Conservation (phyloP, 768 basidiomycete genomes). For the Lactarius psammicola region DNA sequence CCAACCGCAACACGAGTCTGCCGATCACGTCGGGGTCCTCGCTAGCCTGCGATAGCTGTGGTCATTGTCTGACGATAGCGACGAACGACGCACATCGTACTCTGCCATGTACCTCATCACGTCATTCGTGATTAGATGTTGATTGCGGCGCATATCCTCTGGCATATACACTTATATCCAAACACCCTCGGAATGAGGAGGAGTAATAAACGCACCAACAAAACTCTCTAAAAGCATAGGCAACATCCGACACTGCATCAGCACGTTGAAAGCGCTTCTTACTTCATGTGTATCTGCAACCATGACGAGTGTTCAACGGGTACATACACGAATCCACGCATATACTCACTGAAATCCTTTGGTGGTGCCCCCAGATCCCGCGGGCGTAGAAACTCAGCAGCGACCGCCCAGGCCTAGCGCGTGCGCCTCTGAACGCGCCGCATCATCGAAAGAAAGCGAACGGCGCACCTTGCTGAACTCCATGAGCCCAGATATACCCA, state of each 20-base stretch:
- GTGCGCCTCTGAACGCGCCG: slow-evolving; percentile 1
- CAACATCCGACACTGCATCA: slow-evolving; percentile 59
- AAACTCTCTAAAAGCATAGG: slow-evolving; percentile 68
- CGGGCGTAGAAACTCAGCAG: slow-evolving; percentile 53
- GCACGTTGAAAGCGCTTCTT: slow-evolving; percentile 53
- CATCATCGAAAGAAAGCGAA: not conserved
- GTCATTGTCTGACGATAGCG: not conserved
- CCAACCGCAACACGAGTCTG: slow-evolving; percentile 55
- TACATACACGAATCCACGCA: not conserved
- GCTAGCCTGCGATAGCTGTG: slow-evolving; percentile 39
- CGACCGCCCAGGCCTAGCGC: slow-evolving; percentile 52
- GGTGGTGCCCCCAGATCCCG: slow-evolving; percentile 45
- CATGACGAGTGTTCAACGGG: not conserved
- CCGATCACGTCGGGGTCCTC: slow-evolving; percentile 50
- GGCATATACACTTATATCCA: not conserved
- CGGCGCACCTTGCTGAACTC: slow-evolving; percentile 53
- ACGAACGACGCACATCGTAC: slow-evolving; percentile 53
- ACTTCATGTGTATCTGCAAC: slow-evolving; percentile 48
- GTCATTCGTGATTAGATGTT: slow-evolving; percentile 59
- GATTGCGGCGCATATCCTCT: slow-evolving; percentile 66
- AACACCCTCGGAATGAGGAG: not conserved
- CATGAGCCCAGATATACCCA: slow-evolving; percentile 64
- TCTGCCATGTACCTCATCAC: slow-evolving; percentile 54
- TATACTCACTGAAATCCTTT: slow-evolving; percentile 35
- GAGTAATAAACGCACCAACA: slow-evolving; percentile 50